Conservation (phyloP, 1,139 yeast genomes). For the Geotrichum carabidarum region DNA sequence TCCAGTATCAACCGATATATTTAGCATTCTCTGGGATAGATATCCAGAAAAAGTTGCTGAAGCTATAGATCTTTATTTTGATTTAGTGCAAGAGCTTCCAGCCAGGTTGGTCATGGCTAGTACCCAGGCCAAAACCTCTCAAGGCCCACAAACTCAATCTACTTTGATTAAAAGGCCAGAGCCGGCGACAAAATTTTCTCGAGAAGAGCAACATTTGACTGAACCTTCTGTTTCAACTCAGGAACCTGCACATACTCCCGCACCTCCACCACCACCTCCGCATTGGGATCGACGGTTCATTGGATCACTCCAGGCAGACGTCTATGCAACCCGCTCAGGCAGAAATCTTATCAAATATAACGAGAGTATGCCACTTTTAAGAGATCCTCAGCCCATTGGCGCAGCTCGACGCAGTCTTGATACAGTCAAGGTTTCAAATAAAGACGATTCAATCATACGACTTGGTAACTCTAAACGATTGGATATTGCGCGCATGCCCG, state of each 20-base stretch:
- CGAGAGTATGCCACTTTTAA: constrained; percentile 43
- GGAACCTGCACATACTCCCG: not conserved
- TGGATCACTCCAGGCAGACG: constrained; percentile 68
- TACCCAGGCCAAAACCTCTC: too few species aligned
- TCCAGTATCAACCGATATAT: constrained; percentile 20
- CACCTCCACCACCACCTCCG: not conserved
- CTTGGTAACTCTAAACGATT: constrained; percentile 37
- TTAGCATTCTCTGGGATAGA: constrained; percentile 21
- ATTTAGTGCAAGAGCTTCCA: constrained; percentile 11
- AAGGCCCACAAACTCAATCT: too few species aligned
- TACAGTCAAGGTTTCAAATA: constrained; percentile 13
- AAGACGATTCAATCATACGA: constrained; percentile 35
- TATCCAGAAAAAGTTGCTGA: constrained; percentile 31
- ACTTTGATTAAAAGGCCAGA: too few species aligned
- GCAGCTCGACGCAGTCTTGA: constrained; percentile 3
- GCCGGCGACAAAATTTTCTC: too few species aligned
- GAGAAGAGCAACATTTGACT: too few species aligned
- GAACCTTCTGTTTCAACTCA: not conserved
- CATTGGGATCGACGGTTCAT: constrained; percentile 43
- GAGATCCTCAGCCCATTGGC: constrained; percentile 18
- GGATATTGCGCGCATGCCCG: constrained; percentile 76
- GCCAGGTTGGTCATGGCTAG: too few species aligned
- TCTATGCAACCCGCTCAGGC: constrained; percentile 82
- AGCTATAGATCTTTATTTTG: constrained; percentile 34
- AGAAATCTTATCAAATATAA: constrained; percentile 48